These are phyloP conservation scores for Rhizoclosmatium sp. DNA, from an alignment of 192 early-diverging fungal species.

Conservation along the genomic window DNA sequence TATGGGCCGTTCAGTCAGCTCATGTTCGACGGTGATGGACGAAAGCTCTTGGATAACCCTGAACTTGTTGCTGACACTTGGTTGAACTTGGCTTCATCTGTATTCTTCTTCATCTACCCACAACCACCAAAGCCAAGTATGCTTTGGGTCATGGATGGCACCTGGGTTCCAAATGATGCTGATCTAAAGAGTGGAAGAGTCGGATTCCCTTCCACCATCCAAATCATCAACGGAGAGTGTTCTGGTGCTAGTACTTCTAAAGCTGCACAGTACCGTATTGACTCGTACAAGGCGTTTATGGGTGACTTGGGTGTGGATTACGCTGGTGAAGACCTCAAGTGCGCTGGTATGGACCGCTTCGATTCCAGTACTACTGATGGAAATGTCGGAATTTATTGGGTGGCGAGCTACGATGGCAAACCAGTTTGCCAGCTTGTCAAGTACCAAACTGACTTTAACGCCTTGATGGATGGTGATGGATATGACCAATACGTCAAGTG, in stretches of 20 bases:
- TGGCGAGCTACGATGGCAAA: not conserved
- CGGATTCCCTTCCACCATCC: conserved; percentile 32
- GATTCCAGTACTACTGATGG: not conserved
- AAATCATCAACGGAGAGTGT: conserved; percentile 41
- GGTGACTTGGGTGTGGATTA: not conserved
- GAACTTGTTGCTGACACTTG: conserved; percentile 31
- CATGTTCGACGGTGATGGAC: conserved; percentile 13
- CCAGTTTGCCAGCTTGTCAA: not conserved
- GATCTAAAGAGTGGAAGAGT: conserved; percentile 4
- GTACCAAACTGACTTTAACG: conserved; percentile 33
- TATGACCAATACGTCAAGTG: conserved; percentile 32
- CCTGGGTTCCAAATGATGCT: conserved; percentile 20
- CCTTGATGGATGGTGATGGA: conserved; percentile 20
- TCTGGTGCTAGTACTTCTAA: not conserved
- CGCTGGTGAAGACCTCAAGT: not conserved
- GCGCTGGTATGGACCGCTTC: not conserved
- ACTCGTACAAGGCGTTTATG: not conserved
- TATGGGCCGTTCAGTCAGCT: conserved; percentile 9
- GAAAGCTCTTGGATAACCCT: conserved; percentile 22
- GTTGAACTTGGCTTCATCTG: conserved; percentile 26
- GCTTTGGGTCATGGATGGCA: conserved; percentile 32
- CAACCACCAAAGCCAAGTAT: conserved; percentile 36
- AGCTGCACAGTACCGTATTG: not conserved
- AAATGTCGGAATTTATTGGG: not conserved
- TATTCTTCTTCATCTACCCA: conserved; percentile 35